These are phyloP conservation scores for Solanum pimpinellifolium DNA, from an alignment of 257 asterid genomes.

Conservation along the genomic window DNA sequence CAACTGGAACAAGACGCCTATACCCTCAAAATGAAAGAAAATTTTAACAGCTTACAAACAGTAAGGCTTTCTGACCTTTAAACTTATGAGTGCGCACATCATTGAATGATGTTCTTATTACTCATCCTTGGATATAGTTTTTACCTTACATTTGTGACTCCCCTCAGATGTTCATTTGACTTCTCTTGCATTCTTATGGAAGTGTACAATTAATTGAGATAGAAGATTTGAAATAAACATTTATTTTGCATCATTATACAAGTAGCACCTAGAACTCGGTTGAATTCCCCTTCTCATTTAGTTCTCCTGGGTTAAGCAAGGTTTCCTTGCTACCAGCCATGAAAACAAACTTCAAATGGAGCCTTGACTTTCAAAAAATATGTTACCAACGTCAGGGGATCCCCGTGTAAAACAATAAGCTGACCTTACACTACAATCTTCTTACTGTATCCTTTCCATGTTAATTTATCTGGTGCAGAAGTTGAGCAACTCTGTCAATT, in stretches of 20 bases:
- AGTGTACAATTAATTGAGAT: no score
- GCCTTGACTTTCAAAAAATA: background rate
- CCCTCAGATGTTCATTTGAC: no score
- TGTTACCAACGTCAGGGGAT: background rate
- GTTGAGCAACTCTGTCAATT: background rate
- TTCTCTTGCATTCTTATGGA: no score
- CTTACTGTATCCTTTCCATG: background rate
- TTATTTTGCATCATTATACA: no score
- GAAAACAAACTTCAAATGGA: background rate
- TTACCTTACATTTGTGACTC: no score
- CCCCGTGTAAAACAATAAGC: background rate
- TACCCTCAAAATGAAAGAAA: conserved; percentile 57
- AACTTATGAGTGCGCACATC: background rate
- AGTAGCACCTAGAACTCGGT: no score
- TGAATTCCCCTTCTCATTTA: no score
- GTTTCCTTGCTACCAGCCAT: background rate
- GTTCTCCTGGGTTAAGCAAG: no score
- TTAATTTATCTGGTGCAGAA: background rate
- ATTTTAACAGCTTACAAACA: conserved; percentile 51
- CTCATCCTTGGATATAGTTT: no score
- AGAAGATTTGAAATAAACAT: no score
- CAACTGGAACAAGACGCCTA: conserved; percentile 74
- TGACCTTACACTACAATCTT: background rate
- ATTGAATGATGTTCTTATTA: no score
- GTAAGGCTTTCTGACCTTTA: conserved; percentile 24